Base-by-base conservation (phyloP, 495 filamentous ascomycete species). In the Hyaloscypha bicolor region DNA sequence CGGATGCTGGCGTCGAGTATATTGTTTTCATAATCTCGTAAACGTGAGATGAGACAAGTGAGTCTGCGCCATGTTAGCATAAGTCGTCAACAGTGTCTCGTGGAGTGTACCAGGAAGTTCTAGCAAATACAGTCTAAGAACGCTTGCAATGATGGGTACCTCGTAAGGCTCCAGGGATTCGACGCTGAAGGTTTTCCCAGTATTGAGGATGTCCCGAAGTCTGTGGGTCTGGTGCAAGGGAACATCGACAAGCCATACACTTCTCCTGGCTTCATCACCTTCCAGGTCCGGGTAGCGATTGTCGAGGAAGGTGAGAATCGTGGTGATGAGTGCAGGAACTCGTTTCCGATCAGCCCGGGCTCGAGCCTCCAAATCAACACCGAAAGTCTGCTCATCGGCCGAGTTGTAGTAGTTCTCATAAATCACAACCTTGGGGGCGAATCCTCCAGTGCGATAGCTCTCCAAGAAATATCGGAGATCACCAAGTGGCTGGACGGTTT, bases 321-420 rank as follows among this genome's bases (percentile, higher is more conserved):
- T 93, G 0, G 96, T 98, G 64, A 99, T 87, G 71, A 99, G 85
- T 63, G 97, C 83, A 31, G 95, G 95, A 4, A 99, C 96, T 55
- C 95, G 91, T 77, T 98, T 99, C 72, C 92, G 86, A 75, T 99
- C 95, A 62, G 92, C 93, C 72, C 95, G 83, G 48, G 95, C 95
- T 71, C 96, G 82, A 57, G 94, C 93, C 78, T 99, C 95, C 35
- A 99, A 87, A 72, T 99, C 95, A 42, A 99, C 92, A 69, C 95
- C 95, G 74, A 97, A 99, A 9, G 93, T 97, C 83, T 98, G 93
- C 74, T 98, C 94, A 79, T 97, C 95, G 9, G 96, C 93, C 57
- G 91, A 92, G 71, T 97, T 97, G 79, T 99, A 99, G 78, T 99
- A 99, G 77, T 97, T 98, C 80, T 99, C 95, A 77, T 98, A 99